phyloP scores from a whole-genome alignment of 1,284 basidiomycete species.

The Bjerkandera adusta region DNA sequence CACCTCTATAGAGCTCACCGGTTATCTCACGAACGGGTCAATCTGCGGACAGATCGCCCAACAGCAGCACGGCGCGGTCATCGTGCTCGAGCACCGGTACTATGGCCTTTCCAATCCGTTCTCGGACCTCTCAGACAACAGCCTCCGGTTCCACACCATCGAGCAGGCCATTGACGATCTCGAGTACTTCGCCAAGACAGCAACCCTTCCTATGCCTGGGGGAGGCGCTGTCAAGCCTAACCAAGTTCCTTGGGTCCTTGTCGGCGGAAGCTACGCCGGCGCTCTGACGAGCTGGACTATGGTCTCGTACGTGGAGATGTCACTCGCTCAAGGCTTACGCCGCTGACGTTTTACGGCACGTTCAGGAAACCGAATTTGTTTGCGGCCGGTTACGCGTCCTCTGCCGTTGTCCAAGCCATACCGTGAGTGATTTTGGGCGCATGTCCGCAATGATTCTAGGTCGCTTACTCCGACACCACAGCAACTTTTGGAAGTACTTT shows the following conservation, averaged over 20 bases:
- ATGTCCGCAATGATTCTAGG: neutral
- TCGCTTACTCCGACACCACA: slow-evolving; percentile 8
- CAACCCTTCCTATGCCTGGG: slow-evolving; percentile 61
- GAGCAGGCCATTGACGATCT: slow-evolving; percentile 74
- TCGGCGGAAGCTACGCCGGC: slow-evolving; percentile 73
- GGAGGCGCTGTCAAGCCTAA: slow-evolving; percentile 53
- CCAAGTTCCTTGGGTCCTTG: slow-evolving; percentile 63
- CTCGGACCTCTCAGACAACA: slow-evolving; percentile 57
- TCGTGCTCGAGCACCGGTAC: slow-evolving; percentile 60
- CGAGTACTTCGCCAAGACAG: slow-evolving; percentile 67
- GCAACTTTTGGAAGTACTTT: slow-evolving; percentile 68
- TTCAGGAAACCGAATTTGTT: slow-evolving; percentile 64
- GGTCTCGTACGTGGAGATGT: slow-evolving; percentile 50
- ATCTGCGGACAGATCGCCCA: slow-evolving; percentile 68
- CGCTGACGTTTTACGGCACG: neutral
- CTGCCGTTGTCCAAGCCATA: slow-evolving; percentile 69
- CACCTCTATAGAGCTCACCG: slow-evolving; percentile 41
- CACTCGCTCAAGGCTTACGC: neutral
- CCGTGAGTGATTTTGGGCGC: slow-evolving; percentile 34
- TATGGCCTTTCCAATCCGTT: slow-evolving; percentile 57
- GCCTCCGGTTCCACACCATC: slow-evolving; percentile 58
- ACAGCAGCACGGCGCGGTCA: slow-evolving; percentile 57
- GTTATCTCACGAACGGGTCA: slow-evolving; percentile 62
- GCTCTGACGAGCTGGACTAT: slow-evolving; percentile 71
- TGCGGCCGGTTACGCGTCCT: slow-evolving; percentile 67